Base-by-base conservation (phyloP, 768 basidiomycete species). In the Termitomyces sp. region DNA sequence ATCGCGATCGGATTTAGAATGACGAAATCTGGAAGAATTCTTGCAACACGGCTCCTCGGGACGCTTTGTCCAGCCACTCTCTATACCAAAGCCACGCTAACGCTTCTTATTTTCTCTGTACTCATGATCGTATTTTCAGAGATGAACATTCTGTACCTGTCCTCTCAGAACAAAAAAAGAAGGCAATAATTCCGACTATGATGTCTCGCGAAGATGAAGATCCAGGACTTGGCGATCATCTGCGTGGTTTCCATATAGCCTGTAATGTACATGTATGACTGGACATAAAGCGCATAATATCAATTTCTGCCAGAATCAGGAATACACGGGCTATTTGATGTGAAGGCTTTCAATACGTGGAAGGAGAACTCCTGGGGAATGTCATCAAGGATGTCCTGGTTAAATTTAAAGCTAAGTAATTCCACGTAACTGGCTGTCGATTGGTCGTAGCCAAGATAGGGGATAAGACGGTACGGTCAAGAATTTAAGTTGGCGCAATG, bases 31-130 rank as follows among this genome's bases (percentile, higher is more conserved):
- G 85, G 85, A 12, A 85, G 84, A 2, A 86, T 88, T 51, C 79
- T 87, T 38, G 77, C 80, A 0, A 87, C 84, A 0, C 86, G 85
- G 85, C 77, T 86, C 9, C 69, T 86, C 36, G 85, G 84, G 11
- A 66, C 74, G 4, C 68, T 86, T 14, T 83, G 82, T 3, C 72
- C 79, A 0, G 72, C 80, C 1, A 85, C 85, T 10, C 63, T 74
- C 14, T 87, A 86, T 66, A 77, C 68, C 2, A 76, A 75, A 57
- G 86, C 82, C 0, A 81, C 83, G 2, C 74, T 79, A 25, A 72
- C 72, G 29, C 70, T 81, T 5, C 65, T 81, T 25, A 65, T 72
- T 5, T 77, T 80, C 64, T 77, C 82, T 0, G 65, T 78, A 5
- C 58, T 74, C 43, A 81, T 80, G 72, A 64, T 68, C 0, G 65